Evolutionary conservation across 1,284 basidiomycete genomes (phyloP).

Genomic region (Apiotrichum porosum): DNA sequence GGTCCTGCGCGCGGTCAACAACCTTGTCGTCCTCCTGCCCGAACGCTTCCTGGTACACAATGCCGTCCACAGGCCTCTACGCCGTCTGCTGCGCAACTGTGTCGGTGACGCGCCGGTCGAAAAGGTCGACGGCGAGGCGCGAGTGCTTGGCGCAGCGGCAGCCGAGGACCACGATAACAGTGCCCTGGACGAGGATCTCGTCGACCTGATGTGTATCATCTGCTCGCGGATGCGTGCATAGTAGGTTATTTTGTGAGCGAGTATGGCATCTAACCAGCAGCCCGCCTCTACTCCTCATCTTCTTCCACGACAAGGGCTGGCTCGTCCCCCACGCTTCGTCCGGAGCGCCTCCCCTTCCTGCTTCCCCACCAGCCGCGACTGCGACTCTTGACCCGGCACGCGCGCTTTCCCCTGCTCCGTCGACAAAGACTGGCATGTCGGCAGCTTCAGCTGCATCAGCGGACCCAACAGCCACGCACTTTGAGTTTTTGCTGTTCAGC

Average conservation of each 20-base stretch:
- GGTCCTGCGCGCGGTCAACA: slow-evolving; percentile 74
- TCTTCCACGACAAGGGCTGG: slow-evolving; percentile 77
- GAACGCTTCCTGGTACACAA: slow-evolving; percentile 88
- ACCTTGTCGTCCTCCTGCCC: slow-evolving; percentile 81
- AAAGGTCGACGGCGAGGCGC: slow-evolving; percentile 65
- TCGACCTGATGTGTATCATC: slow-evolving; percentile 82
- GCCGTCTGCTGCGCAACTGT: slow-evolving; percentile 78
- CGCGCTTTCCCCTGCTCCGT: slow-evolving; percentile 3
- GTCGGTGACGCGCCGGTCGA: slow-evolving; percentile 78
- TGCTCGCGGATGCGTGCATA: slow-evolving; percentile 85
- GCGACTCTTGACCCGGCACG: slow-evolving; percentile 28
- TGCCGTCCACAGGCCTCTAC: slow-evolving; percentile 80
- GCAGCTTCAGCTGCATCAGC: not conserved
- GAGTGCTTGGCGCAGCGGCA: slow-evolving; percentile 72
- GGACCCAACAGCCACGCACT: slow-evolving; percentile 51
- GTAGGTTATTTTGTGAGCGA: slow-evolving; percentile 24
- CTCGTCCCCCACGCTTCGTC: slow-evolving; percentile 21
- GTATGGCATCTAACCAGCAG: slow-evolving; percentile 17
- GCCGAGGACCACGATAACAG: slow-evolving; percentile 46
- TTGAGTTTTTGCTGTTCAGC: slow-evolving; percentile 90
- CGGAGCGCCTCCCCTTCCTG: slow-evolving; percentile 45
- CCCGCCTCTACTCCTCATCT: slow-evolving; percentile 87
- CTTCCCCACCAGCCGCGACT: too few species aligned
- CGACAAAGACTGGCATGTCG: not conserved
- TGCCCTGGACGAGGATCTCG: slow-evolving; percentile 56